phyloP scores from a whole-genome alignment of 106 monocot genomes.

The Iris macrosiphon region DNA sequence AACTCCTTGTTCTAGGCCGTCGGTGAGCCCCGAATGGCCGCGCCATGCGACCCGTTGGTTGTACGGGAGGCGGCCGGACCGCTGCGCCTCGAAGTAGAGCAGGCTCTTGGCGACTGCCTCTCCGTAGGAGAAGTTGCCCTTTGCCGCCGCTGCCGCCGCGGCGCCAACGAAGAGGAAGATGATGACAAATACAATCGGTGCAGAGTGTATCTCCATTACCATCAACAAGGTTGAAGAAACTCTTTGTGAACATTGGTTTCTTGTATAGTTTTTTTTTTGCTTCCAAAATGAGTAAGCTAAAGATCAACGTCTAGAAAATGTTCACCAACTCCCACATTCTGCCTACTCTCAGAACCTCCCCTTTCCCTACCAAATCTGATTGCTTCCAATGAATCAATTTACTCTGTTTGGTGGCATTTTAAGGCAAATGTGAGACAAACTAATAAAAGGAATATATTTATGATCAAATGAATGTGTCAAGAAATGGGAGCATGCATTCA shows the following conservation, averaged over 20 bases:
- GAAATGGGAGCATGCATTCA: too few species aligned
- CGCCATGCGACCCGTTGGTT: constrained; percentile 50
- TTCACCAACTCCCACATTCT: constrained; percentile 3
- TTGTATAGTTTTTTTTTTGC: too few species aligned
- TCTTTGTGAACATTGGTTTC: not conserved
- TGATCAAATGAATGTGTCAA: too few species aligned
- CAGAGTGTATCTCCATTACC: too few species aligned
- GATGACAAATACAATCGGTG: too few species aligned
- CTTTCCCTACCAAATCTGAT: constrained; percentile 3
- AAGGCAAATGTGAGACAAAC: too few species aligned
- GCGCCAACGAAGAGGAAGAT: not conserved
- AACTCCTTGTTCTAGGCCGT: constrained; percentile 62
- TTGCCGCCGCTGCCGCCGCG: not conserved
- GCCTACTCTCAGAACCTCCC: not conserved
- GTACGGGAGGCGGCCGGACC: constrained; percentile 54
- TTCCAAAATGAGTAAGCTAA: too few species aligned
- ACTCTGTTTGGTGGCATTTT: constrained; percentile 7
- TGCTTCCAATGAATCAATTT: not conserved
- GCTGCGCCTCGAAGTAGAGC: constrained; percentile 63
- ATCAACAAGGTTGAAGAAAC: too few species aligned
- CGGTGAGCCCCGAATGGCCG: constrained; percentile 54
- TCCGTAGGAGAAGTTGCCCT: constrained; percentile 10
- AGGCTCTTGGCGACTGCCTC: constrained; percentile 33
- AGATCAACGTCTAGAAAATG: too few species aligned
- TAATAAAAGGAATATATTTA: too few species aligned